These are phyloP conservation scores for Picea sitchensis DNA, from an alignment of 75 land plant genomes.

Conservation along the genomic window DNA sequence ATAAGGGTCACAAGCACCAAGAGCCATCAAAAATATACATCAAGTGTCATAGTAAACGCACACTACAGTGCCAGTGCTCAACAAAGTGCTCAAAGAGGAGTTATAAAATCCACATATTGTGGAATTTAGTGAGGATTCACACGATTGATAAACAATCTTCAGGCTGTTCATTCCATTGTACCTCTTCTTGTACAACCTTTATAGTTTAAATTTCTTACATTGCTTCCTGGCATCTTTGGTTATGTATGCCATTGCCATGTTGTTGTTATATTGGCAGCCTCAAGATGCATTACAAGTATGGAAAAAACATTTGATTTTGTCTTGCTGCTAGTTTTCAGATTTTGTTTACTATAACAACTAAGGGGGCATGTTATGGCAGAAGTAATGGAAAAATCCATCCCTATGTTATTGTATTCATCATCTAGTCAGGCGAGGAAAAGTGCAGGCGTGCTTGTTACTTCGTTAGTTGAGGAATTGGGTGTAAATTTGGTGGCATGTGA, in stretches of 20 bases:
- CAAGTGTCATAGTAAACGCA: too few species aligned
- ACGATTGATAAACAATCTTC: not conserved
- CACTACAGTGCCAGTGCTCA: too few species aligned
- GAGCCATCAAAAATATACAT: too few species aligned
- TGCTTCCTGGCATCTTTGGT: slow-evolving; percentile 79
- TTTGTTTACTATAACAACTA: not conserved
- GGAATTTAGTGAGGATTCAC: too few species aligned
- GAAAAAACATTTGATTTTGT: slow-evolving; percentile 44
- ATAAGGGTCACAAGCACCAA: too few species aligned
- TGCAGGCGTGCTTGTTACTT: slow-evolving; percentile 84
- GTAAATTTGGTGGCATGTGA: slow-evolving; percentile 77
- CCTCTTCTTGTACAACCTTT: slow-evolving; percentile 55
- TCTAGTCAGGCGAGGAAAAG: slow-evolving; percentile 85
- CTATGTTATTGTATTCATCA: slow-evolving; percentile 68
- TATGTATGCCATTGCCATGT: slow-evolving; percentile 86
- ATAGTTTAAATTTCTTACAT: slow-evolving; percentile 53
- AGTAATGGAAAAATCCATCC: slow-evolving; percentile 62
- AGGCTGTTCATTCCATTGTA: slow-evolving; percentile 75
- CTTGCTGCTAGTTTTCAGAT: too few species aligned
- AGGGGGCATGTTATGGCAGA: slow-evolving; percentile 56
- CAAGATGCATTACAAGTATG: slow-evolving; percentile 84
- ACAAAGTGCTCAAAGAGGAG: too few species aligned
- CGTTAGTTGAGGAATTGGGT: slow-evolving; percentile 84
- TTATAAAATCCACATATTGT: too few species aligned
- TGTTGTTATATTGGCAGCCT: slow-evolving; percentile 78